These are phyloP conservation scores for Pyrus pyrifolia DNA, from an alignment of 306 rosid species.

Conservation along the genomic window DNA sequence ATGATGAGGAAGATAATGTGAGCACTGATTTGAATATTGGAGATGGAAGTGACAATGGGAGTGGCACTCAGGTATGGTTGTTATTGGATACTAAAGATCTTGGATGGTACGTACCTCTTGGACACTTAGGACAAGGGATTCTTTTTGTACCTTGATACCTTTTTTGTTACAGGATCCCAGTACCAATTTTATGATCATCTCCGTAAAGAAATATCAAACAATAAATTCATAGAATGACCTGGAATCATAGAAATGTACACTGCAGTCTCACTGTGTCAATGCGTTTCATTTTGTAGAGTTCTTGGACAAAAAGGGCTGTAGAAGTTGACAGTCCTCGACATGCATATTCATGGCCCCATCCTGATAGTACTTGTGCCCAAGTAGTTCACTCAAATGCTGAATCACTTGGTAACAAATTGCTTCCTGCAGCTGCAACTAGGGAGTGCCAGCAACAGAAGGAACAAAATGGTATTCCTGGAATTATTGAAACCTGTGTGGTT, in stretches of 20 bases:
- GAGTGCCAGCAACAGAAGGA: conserved; percentile 41
- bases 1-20: conserved; percentile 58
- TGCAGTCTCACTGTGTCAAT: neutral
- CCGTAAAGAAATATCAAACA: neutral
- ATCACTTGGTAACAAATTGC: conserved; percentile 31
- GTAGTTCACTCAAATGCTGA: conserved; percentile 67
- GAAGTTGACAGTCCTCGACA: conserved; percentile 78
- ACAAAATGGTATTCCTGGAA: conserved; percentile 40
- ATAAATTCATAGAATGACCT: neutral
- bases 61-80: conserved; percentile 75
- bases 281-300: conserved; percentile 52
- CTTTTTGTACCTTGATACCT: neutral
- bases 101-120: neutral
- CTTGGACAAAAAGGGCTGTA: conserved; percentile 80
- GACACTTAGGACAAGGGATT: neutral
- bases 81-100: conserved; percentile 5
- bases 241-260: neutral
- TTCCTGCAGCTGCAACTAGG: conserved; percentile 29
- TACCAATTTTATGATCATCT: neutral
- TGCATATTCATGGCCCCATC: conserved; percentile 48
- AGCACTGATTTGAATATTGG: conserved; percentile 53
- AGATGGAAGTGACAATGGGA: conserved; percentile 77
- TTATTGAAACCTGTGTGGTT: conserved; percentile 12
- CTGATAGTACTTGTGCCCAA: conserved; percentile 84
- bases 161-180: neutral